Evolutionary conservation across 1,284 basidiomycete species (phyloP).

Genomic region (Cystobasidiaceae sp.): DNA sequence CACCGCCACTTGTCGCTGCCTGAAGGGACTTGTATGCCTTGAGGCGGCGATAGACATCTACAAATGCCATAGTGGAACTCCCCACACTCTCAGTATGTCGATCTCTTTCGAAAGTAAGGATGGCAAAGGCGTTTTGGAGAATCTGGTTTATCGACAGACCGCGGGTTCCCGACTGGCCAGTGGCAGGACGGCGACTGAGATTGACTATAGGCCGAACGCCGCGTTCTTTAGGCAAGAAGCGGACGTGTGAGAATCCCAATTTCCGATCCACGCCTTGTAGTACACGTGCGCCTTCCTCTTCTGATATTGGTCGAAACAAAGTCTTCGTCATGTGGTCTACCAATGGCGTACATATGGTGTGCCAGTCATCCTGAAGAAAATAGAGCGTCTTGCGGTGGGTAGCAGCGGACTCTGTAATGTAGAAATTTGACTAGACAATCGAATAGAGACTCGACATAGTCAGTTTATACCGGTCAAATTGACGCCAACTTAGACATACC

Average conservation of each 20-base stretch:
- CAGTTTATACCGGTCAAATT: neutral
- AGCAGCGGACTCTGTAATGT: conserved; percentile 84
- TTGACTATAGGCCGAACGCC: conserved; percentile 95
- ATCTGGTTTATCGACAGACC: conserved; percentile 66
- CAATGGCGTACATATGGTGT: conserved; percentile 70
- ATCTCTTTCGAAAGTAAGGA: conserved; percentile 80
- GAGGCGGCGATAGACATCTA: conserved; percentile 70
- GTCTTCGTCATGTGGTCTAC: conserved; percentile 59
- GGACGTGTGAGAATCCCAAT: conserved; percentile 76
- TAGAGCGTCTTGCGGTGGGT: conserved; percentile 83
- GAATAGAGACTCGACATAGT: neutral
- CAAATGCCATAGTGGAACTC: conserved; percentile 72
- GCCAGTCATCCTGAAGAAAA: conserved; percentile 93
- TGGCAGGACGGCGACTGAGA: conserved; percentile 62
- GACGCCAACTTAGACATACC: conserved; percentile 50
- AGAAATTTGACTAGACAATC: conserved; percentile 93
- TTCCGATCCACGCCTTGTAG: conserved; percentile 54
- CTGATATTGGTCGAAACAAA: conserved; percentile 44
- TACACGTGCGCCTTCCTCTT: conserved; percentile 50
- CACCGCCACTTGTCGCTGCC: neutral
- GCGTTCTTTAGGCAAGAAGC: conserved; percentile 86
- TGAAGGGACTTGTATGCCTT: conserved; percentile 65
- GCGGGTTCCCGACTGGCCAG: conserved; percentile 37
- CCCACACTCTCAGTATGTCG: conserved; percentile 63
- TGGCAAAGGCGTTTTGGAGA: conserved; percentile 73